A percentile compares a stretch with the other conserved stretches of the same genome.
Evolutionary conservation across 2,329 filamentous ascomycete species (phyloP).

Genomic region (Calonectria henricotiae): DNA sequence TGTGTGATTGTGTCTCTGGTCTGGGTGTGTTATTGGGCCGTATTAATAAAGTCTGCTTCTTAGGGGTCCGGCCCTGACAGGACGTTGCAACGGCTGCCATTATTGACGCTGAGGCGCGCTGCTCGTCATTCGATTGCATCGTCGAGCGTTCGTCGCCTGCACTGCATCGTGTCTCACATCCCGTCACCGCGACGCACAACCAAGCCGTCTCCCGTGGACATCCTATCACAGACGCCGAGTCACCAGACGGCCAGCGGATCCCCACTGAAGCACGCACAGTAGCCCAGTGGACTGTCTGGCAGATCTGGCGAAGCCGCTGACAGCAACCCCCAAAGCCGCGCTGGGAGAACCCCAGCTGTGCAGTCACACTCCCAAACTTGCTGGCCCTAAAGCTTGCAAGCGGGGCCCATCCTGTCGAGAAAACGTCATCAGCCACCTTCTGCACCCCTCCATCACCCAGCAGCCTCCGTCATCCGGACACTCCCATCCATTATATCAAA

Average conservation of each 20-base stretch:
- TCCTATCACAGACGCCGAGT: conserved; percentile 47
- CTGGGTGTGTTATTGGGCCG: conserved; percentile 21
- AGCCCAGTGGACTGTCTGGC: background rate
- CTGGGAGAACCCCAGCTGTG: conserved; percentile 40
- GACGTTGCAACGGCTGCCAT: conserved; percentile 14
- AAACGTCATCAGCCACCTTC: conserved; percentile 51
- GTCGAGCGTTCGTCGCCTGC: conserved; percentile 4
- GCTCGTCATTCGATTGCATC: conserved; percentile 28
- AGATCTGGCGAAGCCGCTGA: conserved; percentile 11
- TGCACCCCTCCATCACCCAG: conserved; percentile 44
- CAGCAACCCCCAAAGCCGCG: background rate
- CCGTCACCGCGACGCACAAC: conserved; percentile 9
- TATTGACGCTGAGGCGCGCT: background rate
- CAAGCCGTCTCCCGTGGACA: conserved; percentile 25
- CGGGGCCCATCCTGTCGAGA: conserved; percentile 45
- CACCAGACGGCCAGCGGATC: conserved; percentile 40
- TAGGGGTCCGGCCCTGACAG: conserved; percentile 15
- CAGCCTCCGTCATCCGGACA: conserved; percentile 43
- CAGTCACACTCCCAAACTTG: conserved; percentile 45
- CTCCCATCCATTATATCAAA: conserved; percentile 35
- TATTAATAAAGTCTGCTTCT: background rate
- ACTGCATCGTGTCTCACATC: conserved; percentile 26
- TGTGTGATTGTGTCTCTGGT: background rate
- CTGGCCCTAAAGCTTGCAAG: conserved; percentile 48
- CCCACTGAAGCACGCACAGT: conserved; percentile 12